phyloP scores from a whole-genome alignment of 768 basidiomycete genomes.

The Phlebiopsis flavidoalba region DNA sequence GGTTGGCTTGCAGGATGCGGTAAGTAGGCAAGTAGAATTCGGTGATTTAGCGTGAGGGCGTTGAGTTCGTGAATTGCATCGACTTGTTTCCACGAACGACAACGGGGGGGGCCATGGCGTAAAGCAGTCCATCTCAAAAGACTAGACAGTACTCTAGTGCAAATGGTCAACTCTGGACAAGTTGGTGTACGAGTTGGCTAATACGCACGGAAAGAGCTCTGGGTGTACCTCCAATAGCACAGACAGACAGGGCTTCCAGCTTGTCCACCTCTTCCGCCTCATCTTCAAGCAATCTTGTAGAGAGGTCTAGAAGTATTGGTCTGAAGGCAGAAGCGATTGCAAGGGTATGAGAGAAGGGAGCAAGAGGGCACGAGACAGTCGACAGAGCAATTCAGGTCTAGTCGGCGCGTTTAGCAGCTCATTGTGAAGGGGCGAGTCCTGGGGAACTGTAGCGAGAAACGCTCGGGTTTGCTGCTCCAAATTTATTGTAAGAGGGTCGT shows the following conservation, averaged over 20 bases:
- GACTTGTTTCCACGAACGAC: conserved; percentile 29
- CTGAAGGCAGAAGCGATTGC: conserved; percentile 61
- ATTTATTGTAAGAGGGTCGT: conserved; percentile 58
- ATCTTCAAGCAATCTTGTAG: conserved; percentile 74
- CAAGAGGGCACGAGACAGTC: conserved; percentile 56
- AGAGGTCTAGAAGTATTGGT: conserved; percentile 76
- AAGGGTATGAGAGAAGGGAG: conserved; percentile 56
- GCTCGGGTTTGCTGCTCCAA: conserved; percentile 45
- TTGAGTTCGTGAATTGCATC: conserved; percentile 31
- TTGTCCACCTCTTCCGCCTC: conserved; percentile 43
- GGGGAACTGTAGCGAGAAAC: conserved; percentile 40
- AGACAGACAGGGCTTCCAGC: conserved; percentile 55
- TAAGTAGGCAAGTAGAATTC: conserved; percentile 75
- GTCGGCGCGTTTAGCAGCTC: conserved; percentile 36
- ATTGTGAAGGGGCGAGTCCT: conserved; percentile 33
- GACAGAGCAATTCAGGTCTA: conserved; percentile 39
- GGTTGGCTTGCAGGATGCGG: conserved; percentile 72
- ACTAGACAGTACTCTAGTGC: conserved; percentile 48
- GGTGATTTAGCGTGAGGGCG: conserved; percentile 51
- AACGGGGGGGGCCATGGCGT: conserved; percentile 55
- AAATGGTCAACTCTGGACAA: conserved; percentile 4
- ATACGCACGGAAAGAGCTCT: conserved; percentile 66
- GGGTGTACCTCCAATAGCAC: conserved; percentile 63
- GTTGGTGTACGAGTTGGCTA: not conserved
- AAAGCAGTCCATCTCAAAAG: conserved; percentile 41